Conservation (phyloP, 345 rosid genomes). For the Hirschfeldia incana region DNA sequence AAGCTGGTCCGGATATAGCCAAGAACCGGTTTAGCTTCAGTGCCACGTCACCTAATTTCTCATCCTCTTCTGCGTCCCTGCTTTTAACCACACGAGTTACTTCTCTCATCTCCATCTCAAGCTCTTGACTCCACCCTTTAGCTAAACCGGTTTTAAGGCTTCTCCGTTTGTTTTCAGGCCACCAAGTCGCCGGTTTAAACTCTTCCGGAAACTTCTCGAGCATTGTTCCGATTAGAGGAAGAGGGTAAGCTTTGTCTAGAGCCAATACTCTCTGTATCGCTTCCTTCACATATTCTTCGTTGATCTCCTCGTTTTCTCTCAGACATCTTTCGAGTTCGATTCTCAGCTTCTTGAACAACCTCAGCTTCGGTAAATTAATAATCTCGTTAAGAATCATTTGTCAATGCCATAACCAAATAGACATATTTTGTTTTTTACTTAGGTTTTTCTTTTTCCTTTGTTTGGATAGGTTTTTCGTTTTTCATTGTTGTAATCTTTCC, state of each 20-base stretch:
- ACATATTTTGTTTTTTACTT: too few relatives aligned
- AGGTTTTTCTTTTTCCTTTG: too few relatives aligned
- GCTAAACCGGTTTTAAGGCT: not conserved
- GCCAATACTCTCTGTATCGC: conserved; percentile 42
- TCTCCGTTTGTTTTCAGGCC: conserved; percentile 37
- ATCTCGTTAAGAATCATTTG: too few relatives aligned
- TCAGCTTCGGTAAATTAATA: not conserved
- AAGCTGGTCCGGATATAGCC: conserved; percentile 38
- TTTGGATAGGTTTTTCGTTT: too few relatives aligned
- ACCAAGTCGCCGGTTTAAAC: conserved; percentile 42
- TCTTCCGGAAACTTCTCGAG: conserved; percentile 39
- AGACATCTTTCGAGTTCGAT: conserved; percentile 29
- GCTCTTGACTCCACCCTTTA: conserved; percentile 38
- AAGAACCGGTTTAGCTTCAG: conserved; percentile 38
- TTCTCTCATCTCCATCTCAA: conserved; percentile 48
- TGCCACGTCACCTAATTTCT: conserved; percentile 42
- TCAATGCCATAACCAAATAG: too few relatives aligned
- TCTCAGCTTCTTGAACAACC: conserved; percentile 46
- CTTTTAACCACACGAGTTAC: conserved; percentile 41
- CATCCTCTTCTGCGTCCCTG: conserved; percentile 50
- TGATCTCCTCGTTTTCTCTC: conserved; percentile 16
- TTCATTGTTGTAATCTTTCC: too few relatives aligned
- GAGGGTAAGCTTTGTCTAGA: conserved; percentile 51
- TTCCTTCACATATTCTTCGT: conserved; percentile 40
- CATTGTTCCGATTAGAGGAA: conserved; percentile 44